Conservation (phyloP, 176 grass and related monocot species). For the Lolium rigidum region DNA sequence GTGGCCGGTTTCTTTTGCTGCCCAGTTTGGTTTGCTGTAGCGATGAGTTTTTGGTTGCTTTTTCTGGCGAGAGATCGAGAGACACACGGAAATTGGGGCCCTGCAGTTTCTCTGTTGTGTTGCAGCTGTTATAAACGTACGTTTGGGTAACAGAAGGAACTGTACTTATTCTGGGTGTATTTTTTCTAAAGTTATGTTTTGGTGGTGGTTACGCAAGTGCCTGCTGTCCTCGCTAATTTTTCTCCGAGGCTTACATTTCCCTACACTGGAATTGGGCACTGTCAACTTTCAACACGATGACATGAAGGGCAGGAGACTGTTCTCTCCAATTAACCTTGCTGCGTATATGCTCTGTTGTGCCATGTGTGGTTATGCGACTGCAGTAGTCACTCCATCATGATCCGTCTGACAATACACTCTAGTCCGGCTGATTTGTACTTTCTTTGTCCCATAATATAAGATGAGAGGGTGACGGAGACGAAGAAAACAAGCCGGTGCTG, state of each 20-base stretch:
- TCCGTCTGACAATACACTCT: too few species aligned
- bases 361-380: too few species aligned
- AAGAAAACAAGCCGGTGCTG: too few species aligned
- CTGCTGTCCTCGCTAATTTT: not conserved
- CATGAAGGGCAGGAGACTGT: too few species aligned
- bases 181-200: not conserved
- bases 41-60: slow-evolving; percentile 7
- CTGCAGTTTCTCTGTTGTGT: too few species aligned
- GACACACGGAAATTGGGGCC: not conserved
- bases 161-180: slow-evolving; percentile 8
- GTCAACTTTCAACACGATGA: too few species aligned
- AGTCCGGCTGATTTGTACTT: too few species aligned
- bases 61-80: not conserved
- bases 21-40: slow-evolving; percentile 29
- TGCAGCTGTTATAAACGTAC: slow-evolving; percentile 39
- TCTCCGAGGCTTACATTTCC: not conserved
- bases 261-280: not conserved
- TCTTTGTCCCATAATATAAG: too few species aligned
- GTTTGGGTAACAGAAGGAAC: slow-evolving; percentile 31
- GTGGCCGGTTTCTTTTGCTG: slow-evolving; percentile 29
- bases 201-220: slow-evolving; percentile 4
- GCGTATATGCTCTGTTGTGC: too few species aligned
- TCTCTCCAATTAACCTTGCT: too few species aligned
- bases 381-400: too few species aligned
- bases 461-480: too few species aligned